Evolutionary conservation across 805 yeast species (phyloP), one percentile per base, ranked within the genome.

Genomic region (Zygotorulaspora chibaensis): DNA sequence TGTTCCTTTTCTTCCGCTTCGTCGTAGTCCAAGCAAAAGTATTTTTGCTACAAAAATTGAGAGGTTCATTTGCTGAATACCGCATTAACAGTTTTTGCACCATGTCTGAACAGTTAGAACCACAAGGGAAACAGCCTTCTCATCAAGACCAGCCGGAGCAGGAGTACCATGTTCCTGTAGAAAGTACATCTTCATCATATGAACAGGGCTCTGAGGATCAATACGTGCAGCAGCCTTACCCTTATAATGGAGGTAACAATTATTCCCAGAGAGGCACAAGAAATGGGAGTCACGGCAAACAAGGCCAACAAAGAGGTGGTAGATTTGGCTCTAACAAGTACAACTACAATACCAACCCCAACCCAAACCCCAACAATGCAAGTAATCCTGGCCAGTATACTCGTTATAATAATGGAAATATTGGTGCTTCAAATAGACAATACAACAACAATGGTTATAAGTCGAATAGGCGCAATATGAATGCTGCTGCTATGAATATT

Each of bases 401-500:
- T 25, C 45, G 49, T 35, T 48, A 41, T 42, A 52, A 47, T 16
- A 51, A 51, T 23, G 40, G 40, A 12, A 41, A 35, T 26, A 49
- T 38, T 17, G 51, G 47, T 12, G 40, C 38, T 16, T 40, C 35
- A 3, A 47, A 28, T 17, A 45, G 53, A 31, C 42, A 43, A 16
- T 46, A 45, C 37, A 42, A 45, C 26, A 41, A 42, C n/a, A 44
- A 45, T 42, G 53, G 53, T 28, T 49, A 49, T 31, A 49, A 46
- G 33, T 35, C 48, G 5, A 45, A 49, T 29, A 40, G 53, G 27
- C 45, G 47, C 13, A 42, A 40, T 16, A 43, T 49, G 53, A 49
- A 46, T 29, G 49, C 52, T 12, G 47, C 50, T 16, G 47, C 49
- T 16, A 46, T 48, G 48, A 53, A 48, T 31, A 47, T 58, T 57